phyloP scores from a whole-genome alignment of 2,329 filamentous ascomycete species.

The Colletotrichum sp. region DNA sequence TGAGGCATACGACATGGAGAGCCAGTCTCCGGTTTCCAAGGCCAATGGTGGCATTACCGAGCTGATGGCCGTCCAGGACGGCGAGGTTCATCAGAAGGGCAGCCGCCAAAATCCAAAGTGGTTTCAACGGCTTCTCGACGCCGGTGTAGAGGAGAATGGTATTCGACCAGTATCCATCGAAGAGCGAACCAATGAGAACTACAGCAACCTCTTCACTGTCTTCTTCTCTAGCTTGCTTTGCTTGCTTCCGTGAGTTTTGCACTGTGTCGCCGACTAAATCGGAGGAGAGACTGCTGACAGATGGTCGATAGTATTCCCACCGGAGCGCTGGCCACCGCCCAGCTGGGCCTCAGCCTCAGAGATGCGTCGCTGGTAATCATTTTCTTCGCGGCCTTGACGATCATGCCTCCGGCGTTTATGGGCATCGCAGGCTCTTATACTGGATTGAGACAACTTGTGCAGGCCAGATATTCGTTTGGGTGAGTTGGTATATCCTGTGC shows the following conservation, averaged over 20 bases:
- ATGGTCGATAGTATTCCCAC: conserved; percentile 52
- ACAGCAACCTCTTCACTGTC: conserved; percentile 63
- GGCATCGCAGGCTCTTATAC: conserved; percentile 60
- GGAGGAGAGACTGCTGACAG: neutral
- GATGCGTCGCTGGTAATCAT: conserved; percentile 62
- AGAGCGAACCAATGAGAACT: conserved; percentile 56
- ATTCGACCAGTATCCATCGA: conserved; percentile 61
- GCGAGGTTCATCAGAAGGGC: conserved; percentile 34
- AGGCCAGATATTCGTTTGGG: conserved; percentile 66
- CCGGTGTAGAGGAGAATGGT: conserved; percentile 58
- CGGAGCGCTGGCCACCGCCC: conserved; percentile 61
- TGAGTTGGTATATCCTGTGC: conserved; percentile 26
- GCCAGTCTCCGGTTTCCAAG: conserved; percentile 5
- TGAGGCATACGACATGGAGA: conserved; percentile 11
- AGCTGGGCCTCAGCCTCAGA: conserved; percentile 58
- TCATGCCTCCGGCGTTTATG: conserved; percentile 59
- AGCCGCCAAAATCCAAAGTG: conserved; percentile 37
- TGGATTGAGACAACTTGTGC: conserved; percentile 64
- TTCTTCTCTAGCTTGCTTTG: conserved; percentile 65
- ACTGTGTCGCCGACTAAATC: neutral
- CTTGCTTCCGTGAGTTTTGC: conserved; percentile 56
- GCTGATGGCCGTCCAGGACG: conserved; percentile 29
- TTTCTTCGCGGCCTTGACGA: conserved; percentile 62
- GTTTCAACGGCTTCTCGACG: conserved; percentile 48
- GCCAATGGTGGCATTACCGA: conserved; percentile 24